These are phyloP conservation scores for Candida succiphila DNA, from an alignment of 805 yeast genomes.

Conservation along the genomic window DNA sequence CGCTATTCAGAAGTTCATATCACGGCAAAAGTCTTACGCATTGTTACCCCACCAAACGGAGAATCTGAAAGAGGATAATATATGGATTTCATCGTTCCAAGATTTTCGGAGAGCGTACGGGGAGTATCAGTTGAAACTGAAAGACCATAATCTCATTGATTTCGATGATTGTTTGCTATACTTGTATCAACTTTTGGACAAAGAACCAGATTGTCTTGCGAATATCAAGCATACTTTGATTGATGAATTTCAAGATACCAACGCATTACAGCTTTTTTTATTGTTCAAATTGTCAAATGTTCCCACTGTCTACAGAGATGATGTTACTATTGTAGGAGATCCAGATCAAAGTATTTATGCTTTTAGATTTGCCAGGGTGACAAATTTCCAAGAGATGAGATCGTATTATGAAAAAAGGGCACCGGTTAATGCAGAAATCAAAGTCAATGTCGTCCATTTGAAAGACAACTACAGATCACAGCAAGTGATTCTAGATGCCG, in stretches of 20 bases:
- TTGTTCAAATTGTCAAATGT: slow-evolving; percentile 41
- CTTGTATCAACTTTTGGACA: slow-evolving; percentile 37
- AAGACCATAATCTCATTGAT: slow-evolving; percentile 41
- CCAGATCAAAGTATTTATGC: slow-evolving; percentile 94
- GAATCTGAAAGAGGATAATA: slow-evolving; percentile 15
- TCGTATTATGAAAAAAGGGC: slow-evolving; percentile 15
- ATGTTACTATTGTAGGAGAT: slow-evolving; percentile 87
- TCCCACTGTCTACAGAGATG: slow-evolving; percentile 30
- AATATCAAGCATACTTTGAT: slow-evolving; percentile 64
- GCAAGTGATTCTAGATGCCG: slow-evolving; percentile 46
- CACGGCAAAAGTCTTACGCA: slow-evolving; percentile 48
- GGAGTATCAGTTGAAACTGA: slow-evolving; percentile 41
- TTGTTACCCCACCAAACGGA: slow-evolving; percentile 21
- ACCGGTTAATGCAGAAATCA: no score
- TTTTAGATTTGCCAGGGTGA: slow-evolving; percentile 69
- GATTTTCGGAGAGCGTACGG: no score
- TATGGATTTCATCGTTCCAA: no score
- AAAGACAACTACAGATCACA: slow-evolving; percentile 79
- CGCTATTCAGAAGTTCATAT: slow-evolving; percentile 34
- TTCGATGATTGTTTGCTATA: slow-evolving; percentile 74
- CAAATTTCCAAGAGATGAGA: slow-evolving; percentile 54
- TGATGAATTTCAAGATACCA: slow-evolving; percentile 93
- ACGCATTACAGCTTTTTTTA: slow-evolving; percentile 61
- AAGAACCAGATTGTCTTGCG: slow-evolving; percentile 33
- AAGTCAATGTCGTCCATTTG: slow-evolving; percentile 31